phyloP scores from a whole-genome alignment of 148 eudicot genomes.

The Chenopodium berlandieri region DNA sequence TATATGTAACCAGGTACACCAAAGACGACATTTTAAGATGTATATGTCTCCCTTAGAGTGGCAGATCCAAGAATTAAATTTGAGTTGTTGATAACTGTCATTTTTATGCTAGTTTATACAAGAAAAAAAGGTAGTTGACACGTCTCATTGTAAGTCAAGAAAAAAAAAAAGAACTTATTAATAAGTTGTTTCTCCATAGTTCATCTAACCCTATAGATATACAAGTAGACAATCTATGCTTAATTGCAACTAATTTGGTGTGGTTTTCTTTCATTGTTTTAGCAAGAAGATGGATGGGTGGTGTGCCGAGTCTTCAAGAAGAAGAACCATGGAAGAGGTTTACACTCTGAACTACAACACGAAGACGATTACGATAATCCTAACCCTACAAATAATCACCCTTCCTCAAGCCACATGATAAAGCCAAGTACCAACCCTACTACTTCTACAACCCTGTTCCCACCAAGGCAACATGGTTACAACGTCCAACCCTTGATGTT shows the following conservation, averaged over 20 bases:
- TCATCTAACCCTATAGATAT: too few species aligned
- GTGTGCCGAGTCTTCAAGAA: slow-evolving; percentile 86
- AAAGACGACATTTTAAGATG: too few species aligned
- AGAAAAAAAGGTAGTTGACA: too few species aligned
- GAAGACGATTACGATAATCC: slow-evolving; percentile 25
- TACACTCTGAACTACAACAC: slow-evolving; percentile 35
- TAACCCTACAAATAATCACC: neutral
- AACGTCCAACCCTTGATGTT: slow-evolving; percentile 26
- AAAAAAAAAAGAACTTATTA: too few species aligned
- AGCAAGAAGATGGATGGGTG: slow-evolving; percentile 95
- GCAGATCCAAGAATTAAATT: too few species aligned
- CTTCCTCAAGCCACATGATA: slow-evolving; percentile 17
- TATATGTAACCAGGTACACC: too few species aligned
- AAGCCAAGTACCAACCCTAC: slow-evolving; percentile 7
- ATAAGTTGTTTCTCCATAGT: too few species aligned
- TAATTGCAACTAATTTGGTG: neutral
- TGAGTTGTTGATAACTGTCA: too few species aligned
- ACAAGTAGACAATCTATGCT: neutral
- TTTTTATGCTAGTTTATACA: too few species aligned
- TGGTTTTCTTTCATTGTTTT: neutral
- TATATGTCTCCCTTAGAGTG: too few species aligned
- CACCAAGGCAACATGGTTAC: slow-evolving; percentile 23
- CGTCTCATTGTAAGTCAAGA: neutral
- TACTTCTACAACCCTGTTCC: neutral
- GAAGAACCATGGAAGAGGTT: slow-evolving; percentile 48